These are phyloP conservation scores for Dacryopinax primogenitus DNA, from an alignment of 768 basidiomycete species.

Conservation along the genomic window DNA sequence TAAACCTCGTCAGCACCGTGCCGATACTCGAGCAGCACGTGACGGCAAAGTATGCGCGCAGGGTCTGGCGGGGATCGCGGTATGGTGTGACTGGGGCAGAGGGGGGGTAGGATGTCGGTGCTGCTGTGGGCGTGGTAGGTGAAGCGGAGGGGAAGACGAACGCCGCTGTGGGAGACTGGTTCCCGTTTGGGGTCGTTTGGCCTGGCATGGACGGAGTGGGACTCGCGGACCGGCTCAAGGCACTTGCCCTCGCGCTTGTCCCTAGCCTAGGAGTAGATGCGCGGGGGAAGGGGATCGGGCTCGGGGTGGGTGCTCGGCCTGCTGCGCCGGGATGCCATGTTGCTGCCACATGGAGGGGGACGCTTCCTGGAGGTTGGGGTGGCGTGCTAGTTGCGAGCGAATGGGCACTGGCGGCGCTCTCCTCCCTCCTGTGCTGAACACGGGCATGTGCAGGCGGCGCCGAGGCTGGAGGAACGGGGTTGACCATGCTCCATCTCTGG, in stretches of 20 bases:
- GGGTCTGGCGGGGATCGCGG: conserved; percentile 55
- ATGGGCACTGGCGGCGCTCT: neutral
- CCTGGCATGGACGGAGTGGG: conserved; percentile 9
- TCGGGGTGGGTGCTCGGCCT: conserved; percentile 8
- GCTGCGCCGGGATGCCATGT: neutral
- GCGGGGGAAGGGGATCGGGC: neutral
- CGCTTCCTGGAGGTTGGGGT: neutral
- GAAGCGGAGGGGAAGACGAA: neutral
- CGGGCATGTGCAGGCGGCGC: conserved; percentile 28
- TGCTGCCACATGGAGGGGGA: neutral
- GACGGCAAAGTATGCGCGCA: conserved; percentile 74
- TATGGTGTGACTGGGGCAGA: conserved; percentile 50
- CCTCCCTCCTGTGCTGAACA: conserved; percentile 6
- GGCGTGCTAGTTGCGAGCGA: conserved; percentile 8
- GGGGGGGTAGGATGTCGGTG: conserved; percentile 32
- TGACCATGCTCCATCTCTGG: conserved; percentile 70
- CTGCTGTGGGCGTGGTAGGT: conserved; percentile 25
- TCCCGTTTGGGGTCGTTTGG: neutral
- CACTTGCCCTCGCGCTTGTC: neutral
- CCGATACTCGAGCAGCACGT: conserved; percentile 72
- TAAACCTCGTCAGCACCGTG: conserved; percentile 67
- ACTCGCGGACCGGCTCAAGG: neutral
- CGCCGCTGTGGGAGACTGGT: conserved; percentile 1
- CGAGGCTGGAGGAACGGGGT: conserved; percentile 64
- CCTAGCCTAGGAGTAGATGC: conserved; percentile 10